Base-by-base conservation (phyloP, 306 rosid species). In the Spatholobus suberectus region DNA sequence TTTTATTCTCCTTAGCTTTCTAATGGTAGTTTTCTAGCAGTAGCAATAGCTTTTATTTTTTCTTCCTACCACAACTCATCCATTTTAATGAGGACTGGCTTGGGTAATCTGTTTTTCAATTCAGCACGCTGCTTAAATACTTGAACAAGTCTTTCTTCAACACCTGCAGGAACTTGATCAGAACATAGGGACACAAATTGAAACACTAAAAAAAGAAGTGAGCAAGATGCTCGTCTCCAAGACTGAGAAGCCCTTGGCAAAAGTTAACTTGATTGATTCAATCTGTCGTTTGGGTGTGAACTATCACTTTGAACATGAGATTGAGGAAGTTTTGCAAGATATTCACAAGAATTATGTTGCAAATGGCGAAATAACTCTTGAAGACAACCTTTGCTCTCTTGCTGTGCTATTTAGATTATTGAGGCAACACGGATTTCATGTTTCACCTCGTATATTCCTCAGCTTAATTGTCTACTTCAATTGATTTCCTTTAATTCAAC, bases 331-430 rank as follows among this genome's bases (percentile, higher is more conserved):
- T 26, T 43, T 89, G 59, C 44, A 71, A 10, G 52, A 68, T 9
- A 65, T 85, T 55, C 40, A 85, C 13, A 23, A 59, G 0, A 52
- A 32, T 17, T 37, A 66, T 21, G 47, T 20, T 35, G 68, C 23
- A 61, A 24, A 67, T 47, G 51, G 24, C 0, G 62, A 14, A 47
- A 52, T 55, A 70, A 65, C 4, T 49, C n/a, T 40, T 6, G 43
- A 63, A 21, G 40, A 34, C 46, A 81, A 85, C 26, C 80, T 89
- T 7, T 29, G 40, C 35, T n/a, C 46, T 57, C 54, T 57, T 70
- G 83, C 90, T 38, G 83, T 89, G 27, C 51, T 76, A n/a, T 91
- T 91, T 77, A 84, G 92, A 21, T 8, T 90, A 37, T 14, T 90
- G 20, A 81, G 94, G 18, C 88, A 88, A 77, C 87, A 87, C 1